Evolutionary conservation across 805 yeast species (phyloP).

Genomic region (Zygotorulaspora chibaensis): DNA sequence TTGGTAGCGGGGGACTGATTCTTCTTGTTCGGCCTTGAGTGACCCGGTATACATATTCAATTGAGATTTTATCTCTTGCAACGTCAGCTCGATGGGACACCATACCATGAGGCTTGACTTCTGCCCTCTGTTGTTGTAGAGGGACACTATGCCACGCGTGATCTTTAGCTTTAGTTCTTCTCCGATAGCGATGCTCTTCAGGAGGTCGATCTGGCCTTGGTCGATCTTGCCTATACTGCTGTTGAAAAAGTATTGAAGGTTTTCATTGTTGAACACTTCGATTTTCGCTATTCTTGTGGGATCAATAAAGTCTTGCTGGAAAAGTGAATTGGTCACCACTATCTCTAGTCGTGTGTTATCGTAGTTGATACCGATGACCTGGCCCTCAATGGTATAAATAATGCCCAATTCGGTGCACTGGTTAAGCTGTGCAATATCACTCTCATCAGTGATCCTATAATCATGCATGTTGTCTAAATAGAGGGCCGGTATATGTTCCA

Average conservation of each 20-base stretch:
- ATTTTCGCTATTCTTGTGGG: slow-evolving; percentile 16
- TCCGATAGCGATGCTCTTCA: background rate
- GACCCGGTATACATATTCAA: background rate
- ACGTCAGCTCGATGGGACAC: slow-evolving; percentile 25
- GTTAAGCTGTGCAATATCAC: background rate
- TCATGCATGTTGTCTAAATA: background rate
- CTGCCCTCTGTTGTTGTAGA: slow-evolving; percentile 1
- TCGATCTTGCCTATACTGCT: background rate
- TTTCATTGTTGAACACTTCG: slow-evolving; percentile 15
- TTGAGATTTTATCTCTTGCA: slow-evolving; percentile 20
- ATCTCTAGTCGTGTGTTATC: slow-evolving; percentile 3
- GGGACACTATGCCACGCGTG: slow-evolving; percentile 3
- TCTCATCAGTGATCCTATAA: background rate
- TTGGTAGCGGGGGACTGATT: background rate
- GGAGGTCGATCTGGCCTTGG: background rate
- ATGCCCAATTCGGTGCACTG: background rate
- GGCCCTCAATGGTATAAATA: slow-evolving; percentile 10
- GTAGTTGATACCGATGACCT: slow-evolving; percentile 6
- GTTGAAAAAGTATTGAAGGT: slow-evolving; percentile 16
- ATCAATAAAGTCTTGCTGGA: slow-evolving; percentile 14
- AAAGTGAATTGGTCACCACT: slow-evolving; percentile 13
- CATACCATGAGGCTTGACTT: slow-evolving; percentile 14
- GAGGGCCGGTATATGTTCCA: background rate
- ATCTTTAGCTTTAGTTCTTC: slow-evolving; percentile 8
- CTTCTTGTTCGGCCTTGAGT: background rate